A percentile compares a stretch with the other conserved stretches of the same genome.
phyloP scores from a whole-genome alignment of 2,329 filamentous ascomycete genomes.

The Paecilomyces sp. region DNA sequence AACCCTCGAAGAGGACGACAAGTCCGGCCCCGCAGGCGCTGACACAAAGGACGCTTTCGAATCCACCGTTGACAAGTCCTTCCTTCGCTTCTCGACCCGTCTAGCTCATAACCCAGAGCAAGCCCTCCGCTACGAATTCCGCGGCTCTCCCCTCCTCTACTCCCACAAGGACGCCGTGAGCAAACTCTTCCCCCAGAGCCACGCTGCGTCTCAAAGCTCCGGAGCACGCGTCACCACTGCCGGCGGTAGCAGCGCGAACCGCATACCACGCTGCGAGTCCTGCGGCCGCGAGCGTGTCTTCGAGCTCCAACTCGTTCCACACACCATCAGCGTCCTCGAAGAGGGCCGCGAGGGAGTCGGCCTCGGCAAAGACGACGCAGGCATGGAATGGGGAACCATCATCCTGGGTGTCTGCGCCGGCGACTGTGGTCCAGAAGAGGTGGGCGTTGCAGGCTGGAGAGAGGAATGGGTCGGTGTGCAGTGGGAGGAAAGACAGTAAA shows the following conservation, averaged over 20 bases:
- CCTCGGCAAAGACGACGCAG: slow-evolving; percentile 54
- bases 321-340: slow-evolving; percentile 84
- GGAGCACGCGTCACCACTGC: background rate
- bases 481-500: slow-evolving; percentile 66
- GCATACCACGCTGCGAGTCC: slow-evolving; percentile 67
- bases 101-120: slow-evolving; percentile 76
- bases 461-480: slow-evolving; percentile 99
- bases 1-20: slow-evolving; percentile 28
- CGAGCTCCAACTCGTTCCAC: slow-evolving; percentile 86
- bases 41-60: slow-evolving; percentile 67
- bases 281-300: slow-evolving; percentile 74
- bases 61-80: slow-evolving; percentile 65
- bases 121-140: slow-evolving; percentile 73
- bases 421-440: slow-evolving; percentile 63
- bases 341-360: slow-evolving; percentile 56
- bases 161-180: slow-evolving; percentile 69
- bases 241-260: slow-evolving; percentile 14
- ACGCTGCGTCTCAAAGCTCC: slow-evolving; percentile 11
- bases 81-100: slow-evolving; percentile 73
- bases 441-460: slow-evolving; percentile 65
- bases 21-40: slow-evolving; percentile 19
- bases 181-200: slow-evolving; percentile 45
- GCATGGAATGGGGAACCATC: slow-evolving; percentile 98
- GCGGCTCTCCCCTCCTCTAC: slow-evolving; percentile 69
- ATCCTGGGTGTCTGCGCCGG: slow-evolving; percentile 75